These are phyloP conservation scores for Globisporangium radiosum DNA, from an alignment of 352 stramenopile species.

Conservation along the genomic window DNA sequence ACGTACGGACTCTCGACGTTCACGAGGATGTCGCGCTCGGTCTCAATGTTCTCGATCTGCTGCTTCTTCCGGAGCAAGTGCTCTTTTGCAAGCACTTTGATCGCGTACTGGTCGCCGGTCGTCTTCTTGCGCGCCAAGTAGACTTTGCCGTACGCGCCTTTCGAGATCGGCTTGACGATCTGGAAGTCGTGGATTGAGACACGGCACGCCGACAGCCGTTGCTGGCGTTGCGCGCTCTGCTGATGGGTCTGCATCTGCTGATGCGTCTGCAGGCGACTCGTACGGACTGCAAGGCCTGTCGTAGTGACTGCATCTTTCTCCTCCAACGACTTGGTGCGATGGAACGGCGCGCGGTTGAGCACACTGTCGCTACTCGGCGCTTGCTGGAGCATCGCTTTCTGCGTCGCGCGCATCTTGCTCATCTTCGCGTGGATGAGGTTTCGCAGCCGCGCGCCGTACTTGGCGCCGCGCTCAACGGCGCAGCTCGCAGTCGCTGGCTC, in stretches of 20 bases:
- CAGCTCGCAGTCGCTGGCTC: constrained; percentile 39
- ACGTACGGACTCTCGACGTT: constrained; percentile 87
- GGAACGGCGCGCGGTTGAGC: constrained; percentile 26
- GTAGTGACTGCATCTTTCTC: constrained; percentile 27
- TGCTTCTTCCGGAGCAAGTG: constrained; percentile 86
- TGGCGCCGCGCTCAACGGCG: constrained; percentile 39
- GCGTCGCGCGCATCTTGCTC: constrained; percentile 78
- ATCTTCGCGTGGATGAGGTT: constrained; percentile 84
- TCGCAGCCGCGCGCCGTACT: constrained; percentile 51
- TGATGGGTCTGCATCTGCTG: neutral
- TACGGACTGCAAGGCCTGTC: no score
- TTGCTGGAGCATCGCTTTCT: constrained; percentile 76
- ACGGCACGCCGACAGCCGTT: constrained; percentile 23
- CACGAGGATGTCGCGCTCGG: constrained; percentile 84
- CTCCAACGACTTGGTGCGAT: constrained; percentile 78
- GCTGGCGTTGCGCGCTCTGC: neutral
- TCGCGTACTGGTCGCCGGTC: constrained; percentile 86
- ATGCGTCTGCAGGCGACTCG: neutral
- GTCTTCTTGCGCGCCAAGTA: constrained; percentile 84
- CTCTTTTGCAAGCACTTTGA: constrained; percentile 88
- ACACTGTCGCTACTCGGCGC: constrained; percentile 20
- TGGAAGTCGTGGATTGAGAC: constrained; percentile 83
- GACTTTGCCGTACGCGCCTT: constrained; percentile 86
- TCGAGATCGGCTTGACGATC: constrained; percentile 87
- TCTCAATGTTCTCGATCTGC: constrained; percentile 82